A percentile compares a stretch with the other conserved stretches of the same genome.
Conservation (phyloP, 768 basidiomycete species). For the Boletellus ananas region DNA sequence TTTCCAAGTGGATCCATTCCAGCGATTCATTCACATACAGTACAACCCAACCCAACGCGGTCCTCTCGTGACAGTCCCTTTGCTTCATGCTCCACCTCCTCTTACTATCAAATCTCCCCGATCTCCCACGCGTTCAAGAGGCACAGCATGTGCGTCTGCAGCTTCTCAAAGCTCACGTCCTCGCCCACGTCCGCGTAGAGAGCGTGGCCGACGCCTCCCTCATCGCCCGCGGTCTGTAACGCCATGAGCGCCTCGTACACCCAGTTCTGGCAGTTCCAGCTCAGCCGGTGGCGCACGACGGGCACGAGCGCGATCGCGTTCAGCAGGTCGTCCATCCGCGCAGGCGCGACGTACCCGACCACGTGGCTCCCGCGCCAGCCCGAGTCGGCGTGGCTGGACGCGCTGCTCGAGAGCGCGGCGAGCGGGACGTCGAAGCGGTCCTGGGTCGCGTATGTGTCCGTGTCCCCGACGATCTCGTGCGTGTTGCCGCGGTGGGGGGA, state of each 20-base stretch:
- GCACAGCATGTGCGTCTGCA: constrained; percentile 4
- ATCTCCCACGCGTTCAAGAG: constrained; percentile 28
- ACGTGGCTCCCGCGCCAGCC: constrained; percentile 25
- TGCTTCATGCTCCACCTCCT: no score
- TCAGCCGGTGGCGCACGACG: constrained; percentile 10
- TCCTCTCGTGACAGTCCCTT: no score
- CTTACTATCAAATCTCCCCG: constrained; percentile 18
- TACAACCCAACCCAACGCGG: no score
- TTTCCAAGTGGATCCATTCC: no score
- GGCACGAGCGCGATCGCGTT: constrained; percentile 13
- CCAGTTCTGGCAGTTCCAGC: constrained; percentile 30
- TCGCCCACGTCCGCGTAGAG: constrained; percentile 19
- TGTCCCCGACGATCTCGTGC: constrained; percentile 28
- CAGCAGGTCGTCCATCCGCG: constrained; percentile 8
- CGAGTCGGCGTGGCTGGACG: background rate
- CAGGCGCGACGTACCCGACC: constrained; percentile 18
- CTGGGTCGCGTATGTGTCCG: constrained; percentile 13
- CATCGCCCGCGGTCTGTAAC: background rate
- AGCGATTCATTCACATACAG: no score
- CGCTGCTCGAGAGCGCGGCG: no score
- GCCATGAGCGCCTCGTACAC: constrained; percentile 21
- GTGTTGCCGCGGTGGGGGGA: constrained; percentile 13
- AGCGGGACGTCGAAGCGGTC: constrained; percentile 15
- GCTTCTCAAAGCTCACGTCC: constrained; percentile 14
- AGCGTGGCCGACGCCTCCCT: background rate